These are phyloP conservation scores for Colletotrichum abscissum DNA, from an alignment of 2,329 filamentous ascomycete species.

Conservation along the genomic window DNA sequence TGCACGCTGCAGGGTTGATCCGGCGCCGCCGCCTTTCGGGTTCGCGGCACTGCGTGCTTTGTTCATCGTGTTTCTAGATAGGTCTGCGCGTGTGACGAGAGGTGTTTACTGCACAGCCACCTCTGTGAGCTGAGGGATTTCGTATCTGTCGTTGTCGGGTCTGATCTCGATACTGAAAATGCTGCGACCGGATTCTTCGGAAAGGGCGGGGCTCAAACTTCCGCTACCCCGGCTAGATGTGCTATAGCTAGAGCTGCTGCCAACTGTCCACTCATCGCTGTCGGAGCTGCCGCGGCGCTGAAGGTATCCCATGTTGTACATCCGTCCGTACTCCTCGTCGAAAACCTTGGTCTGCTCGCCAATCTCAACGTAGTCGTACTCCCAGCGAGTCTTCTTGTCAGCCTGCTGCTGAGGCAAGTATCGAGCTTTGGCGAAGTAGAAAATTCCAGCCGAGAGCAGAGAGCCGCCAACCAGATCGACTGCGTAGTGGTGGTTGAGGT, in stretches of 20 bases:
- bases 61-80: background rate
- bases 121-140: slow-evolving; percentile 52
- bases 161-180: slow-evolving; percentile 47
- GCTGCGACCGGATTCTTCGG: slow-evolving; percentile 48
- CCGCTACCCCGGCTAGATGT: slow-evolving; percentile 45
- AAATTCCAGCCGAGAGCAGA: slow-evolving; percentile 80
- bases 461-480: slow-evolving; percentile 91
- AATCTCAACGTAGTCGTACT: slow-evolving; percentile 92
- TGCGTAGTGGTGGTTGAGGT: slow-evolving; percentile 96
- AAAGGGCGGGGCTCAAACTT: slow-evolving; percentile 59
- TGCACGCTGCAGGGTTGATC: background rate
- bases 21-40: background rate
- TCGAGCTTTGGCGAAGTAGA: slow-evolving; percentile 82
- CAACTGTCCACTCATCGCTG: slow-evolving; percentile 91
- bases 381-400: slow-evolving; percentile 91
- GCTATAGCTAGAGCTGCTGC: slow-evolving; percentile 81
- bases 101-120: slow-evolving; percentile 52
- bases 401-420: slow-evolving; percentile 85
- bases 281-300: slow-evolving; percentile 60
- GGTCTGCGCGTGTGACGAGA: background rate
- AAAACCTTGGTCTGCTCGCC: slow-evolving; percentile 67
- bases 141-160: slow-evolving; percentile 50
- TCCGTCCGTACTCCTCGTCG: slow-evolving; percentile 61
- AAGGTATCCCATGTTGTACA: slow-evolving; percentile 59
- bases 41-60: background rate